A percentile compares a stretch with the other conserved stretches of the same genome.
phyloP scores from a whole-genome alignment of 2,329 filamentous ascomycete species.

The Didymella segeticola region DNA sequence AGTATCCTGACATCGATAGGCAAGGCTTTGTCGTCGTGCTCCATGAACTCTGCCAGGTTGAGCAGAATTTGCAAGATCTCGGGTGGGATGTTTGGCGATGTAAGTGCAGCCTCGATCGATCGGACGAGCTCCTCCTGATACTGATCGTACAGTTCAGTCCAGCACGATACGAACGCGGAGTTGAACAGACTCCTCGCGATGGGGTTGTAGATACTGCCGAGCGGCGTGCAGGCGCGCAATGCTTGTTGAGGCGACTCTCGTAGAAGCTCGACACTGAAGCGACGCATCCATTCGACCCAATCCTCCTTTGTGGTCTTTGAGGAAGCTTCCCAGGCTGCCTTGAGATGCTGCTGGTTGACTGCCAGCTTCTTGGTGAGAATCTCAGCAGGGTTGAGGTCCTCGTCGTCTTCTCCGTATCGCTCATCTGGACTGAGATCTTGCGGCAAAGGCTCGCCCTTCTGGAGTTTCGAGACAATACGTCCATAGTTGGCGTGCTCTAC shows the following conservation, averaged over 20 bases:
- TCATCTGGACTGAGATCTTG: constrained; percentile 91
- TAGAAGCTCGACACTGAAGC: constrained; percentile 93
- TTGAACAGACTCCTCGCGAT: constrained; percentile 96
- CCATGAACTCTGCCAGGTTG: constrained; percentile 99
- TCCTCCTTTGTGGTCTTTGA: constrained; percentile 98
- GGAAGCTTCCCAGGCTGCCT: constrained; percentile 95
- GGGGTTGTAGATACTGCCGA: constrained; percentile 90
- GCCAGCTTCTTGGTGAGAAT: constrained; percentile 92
- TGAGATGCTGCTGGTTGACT: constrained; percentile 96
- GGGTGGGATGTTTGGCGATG: constrained; percentile 92
- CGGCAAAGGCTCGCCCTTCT: constrained; percentile 93
- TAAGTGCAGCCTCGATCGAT: constrained; percentile 94
- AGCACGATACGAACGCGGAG: constrained; percentile 97
- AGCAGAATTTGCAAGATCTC: constrained; percentile 93
- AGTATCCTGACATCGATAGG: constrained; percentile 96
- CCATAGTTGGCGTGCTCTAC: constrained; percentile 93
- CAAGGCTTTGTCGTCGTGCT: constrained; percentile 97
- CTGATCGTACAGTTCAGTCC: constrained; percentile 95
- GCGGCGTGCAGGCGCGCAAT: constrained; percentile 85
- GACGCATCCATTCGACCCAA: constrained; percentile 98
- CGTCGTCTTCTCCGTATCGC: constrained; percentile 76
- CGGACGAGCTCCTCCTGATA: constrained; percentile 96
- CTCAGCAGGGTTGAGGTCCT: constrained; percentile 83
- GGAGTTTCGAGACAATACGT: constrained; percentile 86
- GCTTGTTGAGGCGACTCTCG: constrained; percentile 97